Evolutionary conservation across 192 early-diverging fungal species (phyloP), one percentile per base, ranked within the genome.

Genomic region (Coemansia sp.): DNA sequence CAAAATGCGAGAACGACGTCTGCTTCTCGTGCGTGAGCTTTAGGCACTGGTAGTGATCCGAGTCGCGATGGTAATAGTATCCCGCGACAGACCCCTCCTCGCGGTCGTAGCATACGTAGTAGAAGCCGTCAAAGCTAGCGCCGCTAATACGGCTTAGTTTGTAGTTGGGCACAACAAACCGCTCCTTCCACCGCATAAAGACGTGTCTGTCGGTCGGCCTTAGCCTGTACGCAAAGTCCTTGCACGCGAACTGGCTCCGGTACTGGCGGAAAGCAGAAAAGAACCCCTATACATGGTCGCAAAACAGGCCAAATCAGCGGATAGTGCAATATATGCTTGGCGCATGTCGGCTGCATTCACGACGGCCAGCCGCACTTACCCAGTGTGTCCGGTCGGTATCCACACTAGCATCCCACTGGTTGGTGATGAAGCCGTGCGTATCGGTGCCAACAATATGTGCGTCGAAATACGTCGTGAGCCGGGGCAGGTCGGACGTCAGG

Each of bases 101-200:
- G 41, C 77, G 77, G 55, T 85, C 74, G 52, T 81, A 87, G 75
- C 79, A 73, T 68, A 73, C 80, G 47, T 87, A 90, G 60, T 90
- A 90, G 56, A 90, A 90, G 21, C 87, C 87, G 20, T 84, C 85
- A 74, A 83, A 90, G 36, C 82, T 85, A 44, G 87, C 87, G 31
- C 87, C 87, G 37, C 61, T 68, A 34, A 90, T 82, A 26, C 66
- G 51, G 52, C 73, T 82, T 46, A 88, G 80, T 44, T 68, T 66
- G 77, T 88, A 83, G 71, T 90, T 83, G 26, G 87, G 87, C 6
- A 90, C 82, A 36, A 90, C 66, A 69, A 88, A 90, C 54, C 84
- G 84, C 61, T 90, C 87, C 82, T 90, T 90, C 87, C 87, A 90
- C 21, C 87, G 76, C 87, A 90, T 90, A 56, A 85, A 90, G 7